These are phyloP conservation scores for Closterium sp. DNA, from an alignment of 139 green algal species.

Conservation along the genomic window DNA sequence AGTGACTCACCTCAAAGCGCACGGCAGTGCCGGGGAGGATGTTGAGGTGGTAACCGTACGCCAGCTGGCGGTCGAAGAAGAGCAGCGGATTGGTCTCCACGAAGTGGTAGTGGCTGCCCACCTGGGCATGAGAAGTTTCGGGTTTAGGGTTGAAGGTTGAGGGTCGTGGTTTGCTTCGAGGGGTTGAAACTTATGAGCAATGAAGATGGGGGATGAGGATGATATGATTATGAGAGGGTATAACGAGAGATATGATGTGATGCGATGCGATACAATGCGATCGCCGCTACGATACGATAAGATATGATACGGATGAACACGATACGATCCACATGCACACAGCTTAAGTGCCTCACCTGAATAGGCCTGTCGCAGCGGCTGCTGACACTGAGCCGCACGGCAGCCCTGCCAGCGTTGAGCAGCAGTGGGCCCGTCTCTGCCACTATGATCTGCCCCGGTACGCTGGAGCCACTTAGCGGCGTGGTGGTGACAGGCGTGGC, in stretches of 20 bases:
- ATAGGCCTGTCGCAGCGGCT: constrained; percentile 56
- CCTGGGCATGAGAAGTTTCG: background rate
- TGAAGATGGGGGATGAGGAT: too few relatives aligned
- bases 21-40: constrained; percentile 57
- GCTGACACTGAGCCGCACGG: constrained; percentile 39
- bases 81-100: constrained; percentile 55
- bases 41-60: constrained; percentile 54
- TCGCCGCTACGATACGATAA: background rate
- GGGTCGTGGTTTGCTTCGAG: too few relatives aligned
- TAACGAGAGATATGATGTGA: too few relatives aligned
- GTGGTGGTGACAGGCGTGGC: background rate
- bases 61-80: constrained; percentile 52
- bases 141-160: too few relatives aligned
- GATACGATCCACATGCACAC: background rate
- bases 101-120: constrained; percentile 61
- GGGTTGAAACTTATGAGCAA: too few relatives aligned
- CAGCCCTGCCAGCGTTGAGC: constrained; percentile 36
- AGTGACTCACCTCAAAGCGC: constrained; percentile 52
- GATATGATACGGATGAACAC: background rate
- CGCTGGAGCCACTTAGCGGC: background rate
- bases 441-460: background rate
- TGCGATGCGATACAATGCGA: too few relatives aligned
- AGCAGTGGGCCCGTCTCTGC: background rate
- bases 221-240: too few relatives aligned
- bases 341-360: background rate